Base-by-base conservation (phyloP, 1,284 basidiomycete species). In the Tilletia horrida region DNA sequence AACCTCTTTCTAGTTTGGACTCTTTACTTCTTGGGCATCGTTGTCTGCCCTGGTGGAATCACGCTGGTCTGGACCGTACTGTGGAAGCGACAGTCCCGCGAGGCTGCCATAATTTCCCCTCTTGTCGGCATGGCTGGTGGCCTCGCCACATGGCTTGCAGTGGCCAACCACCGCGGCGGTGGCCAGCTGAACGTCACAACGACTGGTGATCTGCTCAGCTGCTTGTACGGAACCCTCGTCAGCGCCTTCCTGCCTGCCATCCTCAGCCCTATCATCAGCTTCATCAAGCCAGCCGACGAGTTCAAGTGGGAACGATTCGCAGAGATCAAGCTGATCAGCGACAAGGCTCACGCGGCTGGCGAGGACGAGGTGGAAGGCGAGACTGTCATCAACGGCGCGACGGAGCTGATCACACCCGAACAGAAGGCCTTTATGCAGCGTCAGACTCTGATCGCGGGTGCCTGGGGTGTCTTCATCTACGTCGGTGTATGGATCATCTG, bases 141-240 rank as follows among this genome's bases (percentile, higher is more conserved):
- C 13, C 23, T 72, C 18, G 55, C 63, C 16, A 52, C 59, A 27
- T 72, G 71, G 71, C 65, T 72, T 9, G 23, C 65, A 14, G 66
- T 67, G 25, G 42, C 69, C 27, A 61, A 57, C 62, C 27, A 70
- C 35, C 69, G 65, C 31, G 69, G 64, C 55, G 43, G 50, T 52
- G 71, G 71, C n/a, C 52, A 63, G n/a, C 29, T 72, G 40, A 63
- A 61, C 31, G 71, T 72, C n/a, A 69, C 69, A 3, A 72, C 71
- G 14, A 71, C 71, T 13, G 71, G 71, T 21, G 66, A 43, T 18
- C 65, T 71, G 21, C 3, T 63, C 11, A 75, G 75, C 6, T 80
- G 78, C 44, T 69, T 80, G 70, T 80, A 70, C 68, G 76, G 76
- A 13, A 77, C 77, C 27, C 70, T 80, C 44, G 69, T 70, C n/a